phyloP scores from a whole-genome alignment of 2,329 filamentous ascomycete genomes.

The Aureobasidium leucospermi region DNA sequence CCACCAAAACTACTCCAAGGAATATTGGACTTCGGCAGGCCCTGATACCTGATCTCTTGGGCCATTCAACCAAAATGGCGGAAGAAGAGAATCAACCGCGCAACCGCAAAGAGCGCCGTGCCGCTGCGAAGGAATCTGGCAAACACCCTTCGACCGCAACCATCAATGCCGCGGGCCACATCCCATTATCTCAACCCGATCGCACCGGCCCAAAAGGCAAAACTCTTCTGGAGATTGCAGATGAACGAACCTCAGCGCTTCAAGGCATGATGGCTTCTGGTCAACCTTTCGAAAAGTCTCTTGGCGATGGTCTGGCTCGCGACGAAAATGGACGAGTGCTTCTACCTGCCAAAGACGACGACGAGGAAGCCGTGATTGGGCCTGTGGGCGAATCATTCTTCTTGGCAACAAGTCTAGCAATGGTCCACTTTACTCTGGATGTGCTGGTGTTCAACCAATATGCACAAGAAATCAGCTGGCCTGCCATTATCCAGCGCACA shows the following conservation, averaged over 20 bases:
- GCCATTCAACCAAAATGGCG: background rate
- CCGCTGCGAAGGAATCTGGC: constrained; percentile 28
- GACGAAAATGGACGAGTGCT: constrained; percentile 30
- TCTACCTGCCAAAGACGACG: constrained; percentile 19
- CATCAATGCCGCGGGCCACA: constrained; percentile 42
- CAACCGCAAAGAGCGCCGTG: constrained; percentile 41
- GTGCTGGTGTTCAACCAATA: constrained; percentile 75
- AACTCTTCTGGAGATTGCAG: constrained; percentile 67
- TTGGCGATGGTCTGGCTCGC: constrained; percentile 24
- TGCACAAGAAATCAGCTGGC: constrained; percentile 54
- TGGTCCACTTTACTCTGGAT: constrained; percentile 71
- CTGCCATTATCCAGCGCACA: constrained; percentile 46
- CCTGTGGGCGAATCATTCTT: constrained; percentile 41
- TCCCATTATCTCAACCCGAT: constrained; percentile 64
- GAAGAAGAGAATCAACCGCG: constrained; percentile 21
- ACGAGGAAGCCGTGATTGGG: constrained; percentile 38
- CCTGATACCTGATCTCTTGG: no score
- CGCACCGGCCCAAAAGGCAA: constrained; percentile 54
- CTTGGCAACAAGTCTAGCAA: constrained; percentile 53
- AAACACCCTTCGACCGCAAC: constrained; percentile 26
- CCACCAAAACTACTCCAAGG: no score
- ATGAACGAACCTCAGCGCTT: constrained; percentile 45
- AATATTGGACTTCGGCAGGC: no score
- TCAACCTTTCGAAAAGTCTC: constrained; percentile 46
- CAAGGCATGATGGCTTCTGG: constrained; percentile 27